phyloP scores from a whole-genome alignment of 139 green algal species.

The Trebouxia sp. region DNA sequence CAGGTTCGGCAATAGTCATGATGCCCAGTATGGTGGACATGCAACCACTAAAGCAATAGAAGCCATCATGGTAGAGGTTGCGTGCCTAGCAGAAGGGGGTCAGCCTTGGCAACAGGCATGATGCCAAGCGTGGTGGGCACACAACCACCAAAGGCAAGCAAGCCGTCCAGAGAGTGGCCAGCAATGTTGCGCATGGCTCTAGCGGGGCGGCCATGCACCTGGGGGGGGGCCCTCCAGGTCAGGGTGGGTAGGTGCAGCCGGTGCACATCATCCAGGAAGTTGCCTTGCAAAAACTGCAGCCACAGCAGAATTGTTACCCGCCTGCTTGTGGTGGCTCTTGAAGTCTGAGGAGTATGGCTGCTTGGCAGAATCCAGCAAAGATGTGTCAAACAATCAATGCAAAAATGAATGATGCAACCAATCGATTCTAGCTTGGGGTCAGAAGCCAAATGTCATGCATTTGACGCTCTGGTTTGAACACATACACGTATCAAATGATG shows the following conservation, averaged over 20 bases:
- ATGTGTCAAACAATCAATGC: too few relatives aligned
- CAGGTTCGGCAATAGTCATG: too few relatives aligned
- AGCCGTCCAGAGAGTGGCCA: constrained; percentile 28
- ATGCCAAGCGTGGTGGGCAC: constrained; percentile 33
- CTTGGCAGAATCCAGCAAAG: too few relatives aligned
- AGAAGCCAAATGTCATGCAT: too few relatives aligned
- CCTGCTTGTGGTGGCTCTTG: background rate
- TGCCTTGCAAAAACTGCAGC: constrained; percentile 20
- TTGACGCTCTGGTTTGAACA: too few relatives aligned
- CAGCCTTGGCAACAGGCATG: constrained; percentile 32
- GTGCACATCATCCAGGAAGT: constrained; percentile 37
- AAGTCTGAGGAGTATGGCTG: too few relatives aligned
- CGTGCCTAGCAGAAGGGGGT: constrained; percentile 36
- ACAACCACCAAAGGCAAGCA: constrained; percentile 43
- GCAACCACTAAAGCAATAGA: too few relatives aligned
- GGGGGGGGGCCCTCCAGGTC: constrained; percentile 21
- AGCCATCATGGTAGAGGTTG: background rate
- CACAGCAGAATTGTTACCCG: too few relatives aligned
- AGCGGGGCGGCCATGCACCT: background rate
- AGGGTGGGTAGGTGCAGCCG: constrained; percentile 38
- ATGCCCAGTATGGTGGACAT: too few relatives aligned
- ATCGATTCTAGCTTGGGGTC: too few relatives aligned
- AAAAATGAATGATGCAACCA: too few relatives aligned
- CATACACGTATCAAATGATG: too few relatives aligned
- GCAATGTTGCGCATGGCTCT: constrained; percentile 31